These are phyloP conservation scores for Cynara cardunculus DNA, from an alignment of 129 eudicot species.

Conservation along the genomic window DNA sequence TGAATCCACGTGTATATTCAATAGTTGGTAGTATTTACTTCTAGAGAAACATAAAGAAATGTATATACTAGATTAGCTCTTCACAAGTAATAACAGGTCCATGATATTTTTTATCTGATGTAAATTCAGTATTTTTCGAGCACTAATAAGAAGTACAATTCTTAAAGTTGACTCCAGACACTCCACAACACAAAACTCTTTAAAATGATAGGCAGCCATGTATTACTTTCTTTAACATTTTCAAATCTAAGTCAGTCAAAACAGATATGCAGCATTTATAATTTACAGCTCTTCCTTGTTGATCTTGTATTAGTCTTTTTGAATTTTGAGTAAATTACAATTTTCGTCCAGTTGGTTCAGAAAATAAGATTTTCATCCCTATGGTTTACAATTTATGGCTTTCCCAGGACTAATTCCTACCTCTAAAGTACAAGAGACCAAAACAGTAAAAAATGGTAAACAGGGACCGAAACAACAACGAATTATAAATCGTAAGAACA, in stretches of 20 bases:
- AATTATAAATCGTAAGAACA: too few relatives aligned
- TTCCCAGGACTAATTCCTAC: too few relatives aligned
- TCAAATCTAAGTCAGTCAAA: neutral
- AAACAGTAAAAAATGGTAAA: too few relatives aligned
- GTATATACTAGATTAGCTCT: neutral
- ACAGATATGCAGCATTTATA: neutral
- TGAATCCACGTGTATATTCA: neutral
- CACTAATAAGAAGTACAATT: neutral
- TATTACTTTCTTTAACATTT: neutral
- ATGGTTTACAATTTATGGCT: too few relatives aligned
- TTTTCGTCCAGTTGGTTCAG: too few relatives aligned
- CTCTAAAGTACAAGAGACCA: too few relatives aligned
- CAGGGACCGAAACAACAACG: too few relatives aligned
- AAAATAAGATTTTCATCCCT: too few relatives aligned
- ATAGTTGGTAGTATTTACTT: neutral
- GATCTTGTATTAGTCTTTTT: neutral
- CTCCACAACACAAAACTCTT: neutral
- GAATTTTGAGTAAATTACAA: too few relatives aligned
- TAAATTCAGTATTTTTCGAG: neutral
- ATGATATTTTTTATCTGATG: neutral
- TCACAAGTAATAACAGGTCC: neutral
- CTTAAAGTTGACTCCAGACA: too few relatives aligned
- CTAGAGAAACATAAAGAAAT: neutral
- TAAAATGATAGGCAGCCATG: neutral
- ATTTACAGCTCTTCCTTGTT: too few relatives aligned